phyloP scores from a whole-genome alignment of 116 monocot species.

The Posidonia oceanica region DNA sequence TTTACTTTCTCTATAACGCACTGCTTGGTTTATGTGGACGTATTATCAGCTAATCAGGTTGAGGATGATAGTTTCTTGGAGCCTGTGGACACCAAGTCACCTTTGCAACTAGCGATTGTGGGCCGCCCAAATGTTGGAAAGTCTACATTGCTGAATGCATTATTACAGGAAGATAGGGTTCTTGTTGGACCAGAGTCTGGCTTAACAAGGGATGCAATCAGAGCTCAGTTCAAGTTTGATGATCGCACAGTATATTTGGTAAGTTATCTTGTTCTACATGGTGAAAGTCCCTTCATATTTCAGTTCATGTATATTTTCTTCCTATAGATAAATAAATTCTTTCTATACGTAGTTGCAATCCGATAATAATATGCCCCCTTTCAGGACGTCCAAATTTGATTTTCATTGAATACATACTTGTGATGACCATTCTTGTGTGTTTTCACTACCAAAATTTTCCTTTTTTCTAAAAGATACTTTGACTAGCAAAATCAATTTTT shows the following conservation, averaged over 20 bases:
- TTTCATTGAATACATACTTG: no score
- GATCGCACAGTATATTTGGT: constrained; percentile 89
- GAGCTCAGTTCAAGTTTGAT: constrained; percentile 87
- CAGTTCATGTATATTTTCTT: not conserved
- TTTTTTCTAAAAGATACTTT: no score
- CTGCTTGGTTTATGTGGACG: not conserved
- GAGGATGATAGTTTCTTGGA: constrained; percentile 26
- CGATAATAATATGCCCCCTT: no score
- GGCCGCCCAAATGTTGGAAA: constrained; percentile 99
- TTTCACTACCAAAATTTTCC: no score
- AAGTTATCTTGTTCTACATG: constrained; percentile 6
- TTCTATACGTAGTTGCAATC: no score
- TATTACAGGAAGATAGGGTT: constrained; percentile 89
- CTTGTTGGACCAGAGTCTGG: constrained; percentile 98
- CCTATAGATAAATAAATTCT: no score
- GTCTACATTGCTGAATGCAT: constrained; percentile 78
- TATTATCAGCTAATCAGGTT: constrained; percentile 28
- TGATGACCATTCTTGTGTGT: no score
- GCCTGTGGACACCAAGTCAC: constrained; percentile 35
- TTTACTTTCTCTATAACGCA: no score
- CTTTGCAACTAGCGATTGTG: constrained; percentile 94
- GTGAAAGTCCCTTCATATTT: not conserved
- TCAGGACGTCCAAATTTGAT: no score
- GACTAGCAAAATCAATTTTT: not conserved
- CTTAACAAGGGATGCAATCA: constrained; percentile 89